Base-by-base conservation (phyloP, 2,329 filamentous ascomycete genomes). In the Colletotrichum tanaceti region DNA sequence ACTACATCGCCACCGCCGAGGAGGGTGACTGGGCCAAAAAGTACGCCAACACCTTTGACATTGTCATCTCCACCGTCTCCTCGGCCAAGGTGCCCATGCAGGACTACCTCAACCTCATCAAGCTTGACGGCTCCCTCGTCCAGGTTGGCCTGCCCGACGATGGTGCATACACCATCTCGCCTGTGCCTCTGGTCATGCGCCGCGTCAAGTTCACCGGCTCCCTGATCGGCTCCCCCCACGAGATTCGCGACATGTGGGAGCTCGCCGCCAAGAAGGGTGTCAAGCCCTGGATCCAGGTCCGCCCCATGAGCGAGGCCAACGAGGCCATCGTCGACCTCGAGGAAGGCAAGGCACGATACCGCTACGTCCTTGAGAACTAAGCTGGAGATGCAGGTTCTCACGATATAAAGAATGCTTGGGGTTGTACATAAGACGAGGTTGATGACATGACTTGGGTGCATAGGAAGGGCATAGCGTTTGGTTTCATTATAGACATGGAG, bases 21-120 rank as follows among this genome's bases (percentile, higher is more conserved):
- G 84, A 89, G 54, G 71, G 79, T 35, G 84, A 84, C 71, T 90
- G 88, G 88, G 79, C 78, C 5, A 83, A 79, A 72, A 85, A 83
- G 71, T 81, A 89, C 72, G 79, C 79, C 32, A 77, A 80, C 22
- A 81, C 80, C 4, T 80, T 90, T 62, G 87, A 90, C 73, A 76
- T 90, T 13, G 88, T 90, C 73, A 78, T 90, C 68, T 86, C 79
- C 63, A 90, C 88, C 1, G 84, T 89, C 16, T 87, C 85, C 2
- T 71, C 70, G 24, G 44, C 68, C 57, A 68, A 63, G 59, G 41
- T 71, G 24, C 90, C 90, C 0, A 75, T 92, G 28, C 76, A 79
- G 58, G 79, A 86, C 54, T 93, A 92, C 77, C 80, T 93, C 68
- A 76, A 81, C 35, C 80, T 93, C 10, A 77, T 91, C 9, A 81